Evolutionary conservation across 495 filamentous ascomycete species (phyloP).

Genomic region (Daldinia decipiens): DNA sequence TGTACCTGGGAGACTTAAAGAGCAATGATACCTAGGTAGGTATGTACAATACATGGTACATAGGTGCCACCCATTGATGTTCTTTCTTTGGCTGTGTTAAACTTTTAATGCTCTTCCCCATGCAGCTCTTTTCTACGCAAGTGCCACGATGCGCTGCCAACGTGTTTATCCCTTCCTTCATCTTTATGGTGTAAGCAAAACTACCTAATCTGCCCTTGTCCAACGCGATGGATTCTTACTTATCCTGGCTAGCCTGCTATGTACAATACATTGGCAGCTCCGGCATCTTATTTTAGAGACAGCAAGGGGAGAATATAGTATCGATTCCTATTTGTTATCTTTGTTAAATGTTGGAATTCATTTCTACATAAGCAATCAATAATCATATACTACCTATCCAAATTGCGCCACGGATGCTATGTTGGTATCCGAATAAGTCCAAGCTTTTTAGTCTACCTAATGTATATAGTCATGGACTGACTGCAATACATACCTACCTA

Average conservation of each 20-base stretch:
- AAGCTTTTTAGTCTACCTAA: slow-evolving; percentile 1
- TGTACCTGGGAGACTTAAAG: no score
- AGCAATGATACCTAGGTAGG: no score
- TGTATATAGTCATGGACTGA: not conserved
- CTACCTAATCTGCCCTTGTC: not conserved
- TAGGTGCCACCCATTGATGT: not conserved
- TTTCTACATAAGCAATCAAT: slow-evolving; percentile 6
- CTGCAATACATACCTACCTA: no score
- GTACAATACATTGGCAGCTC: not conserved
- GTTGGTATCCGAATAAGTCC: not conserved
- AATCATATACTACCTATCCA: not conserved
- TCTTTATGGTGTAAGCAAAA: not conserved
- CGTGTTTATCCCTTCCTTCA: not conserved
- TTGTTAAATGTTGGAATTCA: not conserved
- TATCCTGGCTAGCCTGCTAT: not conserved
- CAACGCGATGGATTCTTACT: not conserved
- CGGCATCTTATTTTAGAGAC: not conserved
- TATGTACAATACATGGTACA: not conserved
- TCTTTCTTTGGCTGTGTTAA: not conserved
- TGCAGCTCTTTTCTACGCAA: slow-evolving; percentile 14
- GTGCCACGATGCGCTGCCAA: slow-evolving; percentile 1
- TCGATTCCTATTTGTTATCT: not conserved
- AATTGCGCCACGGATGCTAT: not conserved
- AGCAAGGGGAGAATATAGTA: slow-evolving; percentile 2
- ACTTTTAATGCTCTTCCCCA: not conserved